These are phyloP conservation scores for Berberis thunbergii DNA, from an alignment of 164 flowering plant genomes.

Conservation along the genomic window DNA sequence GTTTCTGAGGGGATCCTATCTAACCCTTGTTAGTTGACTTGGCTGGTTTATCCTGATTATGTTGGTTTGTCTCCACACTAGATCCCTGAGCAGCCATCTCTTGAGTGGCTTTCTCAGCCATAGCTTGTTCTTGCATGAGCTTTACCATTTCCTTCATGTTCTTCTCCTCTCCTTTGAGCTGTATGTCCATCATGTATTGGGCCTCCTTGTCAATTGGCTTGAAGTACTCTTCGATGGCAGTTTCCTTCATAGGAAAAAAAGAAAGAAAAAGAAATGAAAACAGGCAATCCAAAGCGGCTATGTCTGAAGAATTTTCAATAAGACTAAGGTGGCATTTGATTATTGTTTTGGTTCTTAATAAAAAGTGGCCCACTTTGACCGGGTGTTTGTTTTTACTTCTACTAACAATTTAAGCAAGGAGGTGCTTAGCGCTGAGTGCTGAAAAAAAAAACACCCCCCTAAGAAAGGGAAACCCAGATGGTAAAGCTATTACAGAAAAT, in stretches of 20 bases:
- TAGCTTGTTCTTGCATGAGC: slow-evolving; percentile 45
- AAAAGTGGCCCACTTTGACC: too few relatives aligned
- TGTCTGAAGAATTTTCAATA: too few relatives aligned
- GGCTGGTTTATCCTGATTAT: slow-evolving; percentile 9
- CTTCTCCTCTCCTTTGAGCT: slow-evolving; percentile 57
- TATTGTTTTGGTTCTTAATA: too few relatives aligned
- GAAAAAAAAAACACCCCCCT: too few relatives aligned
- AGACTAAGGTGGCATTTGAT: too few relatives aligned
- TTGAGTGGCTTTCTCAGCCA: slow-evolving; percentile 16
- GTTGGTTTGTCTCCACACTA: slow-evolving; percentile 4
- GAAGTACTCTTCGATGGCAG: slow-evolving; percentile 66
- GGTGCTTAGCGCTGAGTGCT: too few relatives aligned
- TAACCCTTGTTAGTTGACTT: neutral
- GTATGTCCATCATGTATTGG: slow-evolving; percentile 49
- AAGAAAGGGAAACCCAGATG: too few relatives aligned
- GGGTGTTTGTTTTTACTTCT: too few relatives aligned
- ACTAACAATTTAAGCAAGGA: too few relatives aligned
- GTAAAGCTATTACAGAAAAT: too few relatives aligned
- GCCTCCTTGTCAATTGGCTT: slow-evolving; percentile 71
- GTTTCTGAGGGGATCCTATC: too few relatives aligned
- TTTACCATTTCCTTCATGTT: slow-evolving; percentile 44
- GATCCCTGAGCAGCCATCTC: slow-evolving; percentile 6
- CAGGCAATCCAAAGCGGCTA: too few relatives aligned
- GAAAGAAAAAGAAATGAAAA: neutral
- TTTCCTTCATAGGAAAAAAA: slow-evolving; percentile 36